Base-by-base conservation (phyloP, 352 stramenopile species). In the Pythium monospermum region DNA sequence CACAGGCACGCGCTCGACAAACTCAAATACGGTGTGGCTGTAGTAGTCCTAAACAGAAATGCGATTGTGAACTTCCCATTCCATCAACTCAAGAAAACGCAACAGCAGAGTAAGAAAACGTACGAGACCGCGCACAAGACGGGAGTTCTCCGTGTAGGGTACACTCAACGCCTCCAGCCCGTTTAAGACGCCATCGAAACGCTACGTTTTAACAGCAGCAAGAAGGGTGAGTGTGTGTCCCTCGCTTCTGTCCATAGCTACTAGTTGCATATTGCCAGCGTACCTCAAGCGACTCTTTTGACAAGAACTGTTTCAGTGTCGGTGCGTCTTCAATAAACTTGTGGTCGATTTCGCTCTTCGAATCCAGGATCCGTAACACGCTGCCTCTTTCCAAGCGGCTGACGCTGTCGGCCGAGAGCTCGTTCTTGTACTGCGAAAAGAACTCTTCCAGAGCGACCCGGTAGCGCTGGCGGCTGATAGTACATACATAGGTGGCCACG, bases 1-100 rank as follows among this genome's bases (percentile, higher is more conserved):
- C 22, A 27, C 26, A 30, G 35, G 21, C 13, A 57, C 26, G 1
- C 28, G 36, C 59, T 95, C 84, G 13, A 95, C 66, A 64, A 95
- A 94, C 57, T 95, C 85, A 44, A 95, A 95, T 3, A 95, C 83
- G 1, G 85, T 95, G 59, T 94, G 73, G 53, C 83, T 93, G 62
- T 95, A 95, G 63, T 95, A 95, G 53, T 95, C 85, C 84, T 95
- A 40, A 38, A 6, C 18, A 6, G 16, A 45, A 13, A 35, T 13
- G 30, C 10, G 8, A 52, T 1, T 22, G 23, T 26, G 25, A 3
- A 18, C 18, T 21, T 40, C 18, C 22, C 19, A 38, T 1, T 1
- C 1, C 2, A 10, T 26, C 1, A 26, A 16, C 15, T 10, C 25
- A 11, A 44, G 12, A 44, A 12, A 28, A 7, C 38, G 6, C 8